phyloP scores from a whole-genome alignment of 495 filamentous ascomycete species.

The Filosporella fistucella region DNA sequence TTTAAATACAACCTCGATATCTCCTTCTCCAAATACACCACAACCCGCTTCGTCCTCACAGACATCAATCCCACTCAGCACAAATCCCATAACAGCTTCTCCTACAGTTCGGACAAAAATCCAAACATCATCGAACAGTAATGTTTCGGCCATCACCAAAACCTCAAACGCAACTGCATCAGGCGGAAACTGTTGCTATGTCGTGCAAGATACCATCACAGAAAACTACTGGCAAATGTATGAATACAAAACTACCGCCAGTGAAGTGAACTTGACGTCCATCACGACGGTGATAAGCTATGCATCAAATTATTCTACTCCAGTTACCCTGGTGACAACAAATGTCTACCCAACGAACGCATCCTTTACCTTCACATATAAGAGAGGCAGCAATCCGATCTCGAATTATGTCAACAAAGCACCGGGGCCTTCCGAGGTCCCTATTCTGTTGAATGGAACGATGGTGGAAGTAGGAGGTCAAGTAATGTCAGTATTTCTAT shows the following conservation, averaged over 20 bases:
- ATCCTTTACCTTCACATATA: neutral
- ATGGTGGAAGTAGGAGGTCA: constrained; percentile 11
- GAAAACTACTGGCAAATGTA: constrained; percentile 10
- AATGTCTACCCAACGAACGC: neutral
- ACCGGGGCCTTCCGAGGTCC: neutral
- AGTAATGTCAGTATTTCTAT: constrained; percentile 9
- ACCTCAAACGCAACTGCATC: neutral
- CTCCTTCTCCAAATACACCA: too few species aligned
- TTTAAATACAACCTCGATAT: too few species aligned
- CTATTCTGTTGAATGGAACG: constrained; percentile 3
- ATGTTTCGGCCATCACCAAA: too few species aligned
- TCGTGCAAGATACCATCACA: constrained; percentile 14
- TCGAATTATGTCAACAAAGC: neutral
- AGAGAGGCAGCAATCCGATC: constrained; percentile 9
- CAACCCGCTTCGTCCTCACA: too few species aligned
- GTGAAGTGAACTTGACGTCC: too few species aligned
- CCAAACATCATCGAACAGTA: too few species aligned
- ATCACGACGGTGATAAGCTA: too few species aligned
- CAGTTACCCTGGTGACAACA: neutral
- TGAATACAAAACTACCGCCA: too few species aligned
- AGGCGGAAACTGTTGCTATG: constrained; percentile 11
- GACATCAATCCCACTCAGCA: too few species aligned
- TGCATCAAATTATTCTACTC: neutral
- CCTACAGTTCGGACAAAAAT: too few species aligned
- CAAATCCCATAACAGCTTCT: too few species aligned